These are phyloP conservation scores for Hirschfeldia incana DNA, from an alignment of 345 rosid species.

Conservation along the genomic window DNA sequence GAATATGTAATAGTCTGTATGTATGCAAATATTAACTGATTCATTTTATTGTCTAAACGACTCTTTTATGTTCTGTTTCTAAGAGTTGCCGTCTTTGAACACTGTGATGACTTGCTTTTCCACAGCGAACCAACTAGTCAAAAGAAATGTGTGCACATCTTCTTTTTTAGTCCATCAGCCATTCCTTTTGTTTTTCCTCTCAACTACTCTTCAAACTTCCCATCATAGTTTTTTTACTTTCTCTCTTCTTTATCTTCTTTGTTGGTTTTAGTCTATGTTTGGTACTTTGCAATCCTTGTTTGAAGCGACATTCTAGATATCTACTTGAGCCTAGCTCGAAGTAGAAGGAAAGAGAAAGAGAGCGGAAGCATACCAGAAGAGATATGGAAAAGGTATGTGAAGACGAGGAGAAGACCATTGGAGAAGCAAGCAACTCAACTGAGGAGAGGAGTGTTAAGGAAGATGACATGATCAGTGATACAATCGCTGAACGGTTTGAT, in stretches of 20 bases:
- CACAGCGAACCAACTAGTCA: neutral
- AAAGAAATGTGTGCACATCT: neutral
- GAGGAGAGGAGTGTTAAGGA: constrained; percentile 21
- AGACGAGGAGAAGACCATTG: constrained; percentile 16
- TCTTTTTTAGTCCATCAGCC: neutral
- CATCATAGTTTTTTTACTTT: constrained; percentile 2
- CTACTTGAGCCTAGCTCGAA: neutral
- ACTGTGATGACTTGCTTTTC: neutral
- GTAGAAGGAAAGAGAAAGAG: neutral
- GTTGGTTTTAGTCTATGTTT: constrained; percentile 4
- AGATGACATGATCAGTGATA: constrained; percentile 12
- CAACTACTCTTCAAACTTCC: constrained; percentile 38
- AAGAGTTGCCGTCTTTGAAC: neutral
- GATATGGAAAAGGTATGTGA: constrained; percentile 28
- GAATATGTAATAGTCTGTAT: constrained; percentile 13
- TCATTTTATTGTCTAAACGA: too few relatives aligned
- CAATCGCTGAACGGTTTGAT: too few relatives aligned
- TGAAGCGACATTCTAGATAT: neutral
- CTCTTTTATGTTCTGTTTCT: neutral
- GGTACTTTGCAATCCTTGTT: neutral
- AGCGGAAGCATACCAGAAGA: neutral
- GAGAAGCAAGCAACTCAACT: constrained; percentile 21
- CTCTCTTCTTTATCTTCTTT: constrained; percentile 22
- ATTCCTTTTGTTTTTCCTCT: neutral
- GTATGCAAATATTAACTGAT: constrained; percentile 17